Evolutionary conservation across 345 rosid species (phyloP), one percentile per base, ranked within the genome.

Genomic region (Cardiospermum halicacabum): DNA sequence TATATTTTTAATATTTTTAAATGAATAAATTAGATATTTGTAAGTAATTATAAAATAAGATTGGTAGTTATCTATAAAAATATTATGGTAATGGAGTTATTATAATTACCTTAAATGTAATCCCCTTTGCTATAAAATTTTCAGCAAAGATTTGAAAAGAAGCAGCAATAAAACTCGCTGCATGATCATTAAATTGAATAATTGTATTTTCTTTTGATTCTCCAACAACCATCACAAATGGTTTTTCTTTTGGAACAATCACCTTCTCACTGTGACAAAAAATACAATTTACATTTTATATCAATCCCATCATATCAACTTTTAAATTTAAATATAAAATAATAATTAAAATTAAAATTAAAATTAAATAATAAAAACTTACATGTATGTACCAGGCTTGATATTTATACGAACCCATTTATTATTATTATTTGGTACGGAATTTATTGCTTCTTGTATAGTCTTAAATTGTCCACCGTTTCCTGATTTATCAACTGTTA

Each of bases 251-350:
- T 2, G 85, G 81, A 12, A 88, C 63, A 3, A 2, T 3, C 18
- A 85, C 64, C 65, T 83, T 72, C 62, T 77, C 91, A 1, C 85
- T 82, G n/a, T n/a, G n/a, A n/a, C n/a, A n/a, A n/a, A n/a, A n/a
- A n/a, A n/a, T n/a, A n/a, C n/a, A n/a, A n/a, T n/a, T n/a, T n/a
- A n/a, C n/a, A n/a, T n/a, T n/a, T n/a, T n/a, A n/a, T n/a, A n/a
- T n/a, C n/a, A n/a, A n/a, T n/a, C n/a, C n/a, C n/a, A n/a, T n/a
- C n/a, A n/a, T n/a, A n/a, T n/a, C n/a, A n/a, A n/a, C n/a, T n/a
- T n/a, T n/a, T n/a, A n/a, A n/a, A n/a, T n/a, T n/a, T n/a, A n/a
- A n/a, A n/a, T n/a, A n/a, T n/a, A n/a, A n/a, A n/a, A n/a, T n/a
- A n/a, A n/a, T n/a, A n/a, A n/a, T n/a, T n/a, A n/a, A n/a, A n/a